A percentile compares a stretch with the other conserved stretches of the same genome.
Conservation (phyloP, 2,329 filamentous ascomycete species). For the Ophiocordyceps sinensis region DNA sequence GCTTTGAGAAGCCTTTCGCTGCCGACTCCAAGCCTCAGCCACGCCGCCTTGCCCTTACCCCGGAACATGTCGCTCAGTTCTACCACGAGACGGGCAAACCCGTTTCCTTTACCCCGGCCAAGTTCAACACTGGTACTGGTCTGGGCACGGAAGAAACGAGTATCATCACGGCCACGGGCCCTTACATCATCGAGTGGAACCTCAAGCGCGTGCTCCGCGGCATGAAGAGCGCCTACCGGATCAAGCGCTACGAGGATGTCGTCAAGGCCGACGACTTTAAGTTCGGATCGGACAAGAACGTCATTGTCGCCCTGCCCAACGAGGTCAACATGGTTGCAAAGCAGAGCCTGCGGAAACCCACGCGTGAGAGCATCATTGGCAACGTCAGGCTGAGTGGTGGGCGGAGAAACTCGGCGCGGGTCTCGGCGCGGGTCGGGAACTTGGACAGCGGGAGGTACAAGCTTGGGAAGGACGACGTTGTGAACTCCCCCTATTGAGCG, state of each 20-base stretch:
- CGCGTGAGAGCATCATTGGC: slow-evolving; percentile 79
- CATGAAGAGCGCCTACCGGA: slow-evolving; percentile 78
- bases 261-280: slow-evolving; percentile 99
- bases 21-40: slow-evolving; percentile 91
- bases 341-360: slow-evolving; percentile 71
- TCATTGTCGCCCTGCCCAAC: slow-evolving; percentile 91
- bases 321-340: slow-evolving; percentile 97
- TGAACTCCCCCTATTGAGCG: slow-evolving; percentile 49
- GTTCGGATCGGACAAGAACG: slow-evolving; percentile 92
- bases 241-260: slow-evolving; percentile 90
- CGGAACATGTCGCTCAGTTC: slow-evolving; percentile 91
- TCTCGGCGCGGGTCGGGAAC: slow-evolving; percentile 38
- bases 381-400: slow-evolving; percentile 33
- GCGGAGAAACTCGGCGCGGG: slow-evolving; percentile 34
- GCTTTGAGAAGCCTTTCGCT: slow-evolving; percentile 85
- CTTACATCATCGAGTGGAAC: slow-evolving; percentile 94
- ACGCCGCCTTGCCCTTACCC: slow-evolving; percentile 74
- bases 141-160: slow-evolving; percentile 71
- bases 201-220: slow-evolving; percentile 77
- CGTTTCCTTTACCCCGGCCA: slow-evolving; percentile 77
- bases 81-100: slow-evolving; percentile 86
- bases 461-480: slow-evolving; percentile 68
- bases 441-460: slow-evolving; percentile 50
- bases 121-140: slow-evolving; percentile 88
- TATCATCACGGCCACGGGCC: slow-evolving; percentile 91